Evolutionary conservation across 1,284 basidiomycete species (phyloP).

Genomic region (Heliocybe sulcata): DNA sequence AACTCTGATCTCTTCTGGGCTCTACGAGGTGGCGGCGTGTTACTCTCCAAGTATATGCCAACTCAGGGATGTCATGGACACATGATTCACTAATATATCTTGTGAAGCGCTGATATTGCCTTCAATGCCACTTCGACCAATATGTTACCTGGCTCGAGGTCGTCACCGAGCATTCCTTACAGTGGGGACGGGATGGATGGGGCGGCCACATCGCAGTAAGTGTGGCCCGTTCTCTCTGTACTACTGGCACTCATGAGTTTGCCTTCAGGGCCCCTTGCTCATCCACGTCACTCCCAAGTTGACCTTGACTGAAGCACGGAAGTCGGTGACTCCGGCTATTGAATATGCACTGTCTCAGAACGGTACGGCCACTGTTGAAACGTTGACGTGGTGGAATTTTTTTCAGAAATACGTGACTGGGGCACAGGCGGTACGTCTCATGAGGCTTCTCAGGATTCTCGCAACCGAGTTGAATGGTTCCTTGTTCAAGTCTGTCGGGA

Average conservation of each 20-base stretch:
- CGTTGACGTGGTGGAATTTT: constrained; percentile 17
- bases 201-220: too few relatives aligned
- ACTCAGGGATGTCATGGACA: background rate
- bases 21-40: constrained; percentile 40
- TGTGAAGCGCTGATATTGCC: background rate
- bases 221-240: constrained; percentile 6
- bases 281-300: constrained; percentile 18
- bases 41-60: background rate
- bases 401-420: background rate
- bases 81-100: too few relatives aligned
- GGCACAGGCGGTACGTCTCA: too few relatives aligned
- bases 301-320: constrained; percentile 21
- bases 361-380: constrained; percentile 30
- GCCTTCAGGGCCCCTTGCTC: constrained; percentile 7
- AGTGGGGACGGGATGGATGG: too few relatives aligned
- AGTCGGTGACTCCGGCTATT: constrained; percentile 31
- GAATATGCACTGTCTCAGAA: constrained; percentile 29
- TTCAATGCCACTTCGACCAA: background rate
- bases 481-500: constrained; percentile 27
- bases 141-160: too few relatives aligned
- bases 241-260: constrained; percentile 13
- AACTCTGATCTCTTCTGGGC: constrained; percentile 42
- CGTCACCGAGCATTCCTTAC: too few relatives aligned
- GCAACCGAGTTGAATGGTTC: background rate
- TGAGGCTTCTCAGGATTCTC: too few relatives aligned